phyloP scores from a whole-genome alignment of 1,139 yeast species.

The Diutina rugosa region DNA sequence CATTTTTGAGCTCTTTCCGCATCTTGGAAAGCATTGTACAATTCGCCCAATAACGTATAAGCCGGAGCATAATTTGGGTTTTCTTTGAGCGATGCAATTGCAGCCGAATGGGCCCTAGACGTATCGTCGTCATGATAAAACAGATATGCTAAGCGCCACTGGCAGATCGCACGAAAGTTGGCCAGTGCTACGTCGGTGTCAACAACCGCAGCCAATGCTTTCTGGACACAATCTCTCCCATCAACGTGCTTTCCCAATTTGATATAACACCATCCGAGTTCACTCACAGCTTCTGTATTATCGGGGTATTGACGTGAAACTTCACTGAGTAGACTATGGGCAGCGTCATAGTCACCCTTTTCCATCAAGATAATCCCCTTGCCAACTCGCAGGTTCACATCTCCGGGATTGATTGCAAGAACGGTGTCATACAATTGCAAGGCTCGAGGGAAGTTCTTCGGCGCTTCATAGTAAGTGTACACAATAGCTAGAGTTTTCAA shows the following conservation, averaged over 20 bases:
- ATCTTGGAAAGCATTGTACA: constrained; percentile 53
- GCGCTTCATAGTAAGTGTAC: constrained; percentile 79
- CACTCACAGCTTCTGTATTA: constrained; percentile 50
- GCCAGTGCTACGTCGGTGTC: constrained; percentile 41
- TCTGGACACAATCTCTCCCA: constrained; percentile 42
- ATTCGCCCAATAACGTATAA: constrained; percentile 65
- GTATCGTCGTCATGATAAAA: constrained; percentile 20
- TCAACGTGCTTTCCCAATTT: constrained; percentile 33
- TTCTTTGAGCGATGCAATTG: constrained; percentile 52
- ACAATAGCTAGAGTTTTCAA: constrained; percentile 60
- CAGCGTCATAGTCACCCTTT: constrained; percentile 41
- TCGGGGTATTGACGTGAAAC: constrained; percentile 40
- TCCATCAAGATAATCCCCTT: constrained; percentile 70
- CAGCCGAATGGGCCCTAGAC: constrained; percentile 30
- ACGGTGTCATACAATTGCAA: constrained; percentile 56
- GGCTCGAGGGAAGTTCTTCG: constrained; percentile 73
- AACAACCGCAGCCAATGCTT: constrained; percentile 27
- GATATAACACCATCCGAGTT: constrained; percentile 71
- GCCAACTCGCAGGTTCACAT: constrained; percentile 61
- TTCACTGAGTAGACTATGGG: constrained; percentile 35
- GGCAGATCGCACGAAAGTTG: constrained; percentile 44
- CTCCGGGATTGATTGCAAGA: constrained; percentile 33
- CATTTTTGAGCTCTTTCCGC: constrained; percentile 67
- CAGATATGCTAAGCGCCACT: constrained; percentile 68
- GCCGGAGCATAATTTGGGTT: constrained; percentile 60